phyloP scores from a whole-genome alignment of 495 filamentous ascomycete genomes.

The Xylaria flabelliformis region DNA sequence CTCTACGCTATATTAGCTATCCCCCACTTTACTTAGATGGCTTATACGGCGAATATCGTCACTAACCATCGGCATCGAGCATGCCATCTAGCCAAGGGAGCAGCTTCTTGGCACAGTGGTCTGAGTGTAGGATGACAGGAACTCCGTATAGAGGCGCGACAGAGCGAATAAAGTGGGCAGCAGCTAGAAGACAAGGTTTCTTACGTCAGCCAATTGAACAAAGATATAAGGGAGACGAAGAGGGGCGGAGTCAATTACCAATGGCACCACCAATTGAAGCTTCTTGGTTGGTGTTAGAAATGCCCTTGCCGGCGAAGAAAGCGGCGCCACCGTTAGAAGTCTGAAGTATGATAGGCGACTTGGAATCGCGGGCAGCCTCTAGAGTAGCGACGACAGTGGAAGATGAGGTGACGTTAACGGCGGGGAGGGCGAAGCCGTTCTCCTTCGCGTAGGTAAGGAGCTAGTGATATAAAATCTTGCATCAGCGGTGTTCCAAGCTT shows the following conservation, averaged over 20 bases:
- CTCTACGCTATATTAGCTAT: constrained; percentile 70
- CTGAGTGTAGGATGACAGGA: constrained; percentile 90
- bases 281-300: constrained; percentile 82
- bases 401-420: constrained; percentile 93
- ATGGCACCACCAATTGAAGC: constrained; percentile 88
- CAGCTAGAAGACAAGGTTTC: constrained; percentile 49
- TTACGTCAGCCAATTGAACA: constrained; percentile 16
- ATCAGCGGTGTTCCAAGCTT: constrained; percentile 5
- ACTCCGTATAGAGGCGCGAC: constrained; percentile 87
- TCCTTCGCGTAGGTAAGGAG: constrained; percentile 89
- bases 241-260: constrained; percentile 37
- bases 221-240: not conserved
- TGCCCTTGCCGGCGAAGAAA: constrained; percentile 94
- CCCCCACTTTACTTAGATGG: not conserved
- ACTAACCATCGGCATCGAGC: constrained; percentile 39
- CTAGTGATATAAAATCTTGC: constrained; percentile 31
- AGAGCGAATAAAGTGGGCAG: constrained; percentile 90
- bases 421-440: constrained; percentile 86
- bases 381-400: constrained; percentile 87
- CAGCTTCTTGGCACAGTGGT: constrained; percentile 92
- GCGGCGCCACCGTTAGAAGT: constrained; percentile 92
- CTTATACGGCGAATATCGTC: not conserved
- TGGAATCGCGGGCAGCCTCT: constrained; percentile 90
- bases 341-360: constrained; percentile 89
- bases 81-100: constrained; percentile 97